These are phyloP conservation scores for Cordyceps farinosa DNA, from an alignment of 2,329 filamentous ascomycete genomes.

Conservation along the genomic window DNA sequence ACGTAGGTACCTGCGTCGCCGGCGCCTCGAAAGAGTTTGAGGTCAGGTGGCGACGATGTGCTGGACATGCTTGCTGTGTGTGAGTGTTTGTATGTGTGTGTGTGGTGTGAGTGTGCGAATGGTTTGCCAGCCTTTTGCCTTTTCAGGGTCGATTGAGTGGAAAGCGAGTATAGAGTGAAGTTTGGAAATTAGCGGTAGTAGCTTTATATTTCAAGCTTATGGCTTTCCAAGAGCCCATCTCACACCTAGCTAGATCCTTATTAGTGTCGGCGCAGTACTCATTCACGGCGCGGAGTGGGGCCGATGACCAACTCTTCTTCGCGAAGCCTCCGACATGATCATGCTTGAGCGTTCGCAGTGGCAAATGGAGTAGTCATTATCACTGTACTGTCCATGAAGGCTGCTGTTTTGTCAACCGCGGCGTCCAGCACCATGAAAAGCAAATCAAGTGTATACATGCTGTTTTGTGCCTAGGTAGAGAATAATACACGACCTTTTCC, in stretches of 20 bases:
- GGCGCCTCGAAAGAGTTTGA: too few relatives aligned
- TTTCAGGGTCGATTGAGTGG: background rate
- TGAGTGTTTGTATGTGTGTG: too few relatives aligned
- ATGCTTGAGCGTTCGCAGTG: too few relatives aligned
- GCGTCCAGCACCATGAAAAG: background rate
- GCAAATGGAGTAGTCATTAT: background rate
- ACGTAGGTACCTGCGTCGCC: too few relatives aligned
- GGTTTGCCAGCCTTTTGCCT: too few relatives aligned
- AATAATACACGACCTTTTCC: conserved; percentile 9
- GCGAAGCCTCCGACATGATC: background rate
- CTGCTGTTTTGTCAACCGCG: background rate
- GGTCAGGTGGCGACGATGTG: too few relatives aligned
- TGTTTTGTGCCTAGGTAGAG: conserved; percentile 16
- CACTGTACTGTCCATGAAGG: background rate
- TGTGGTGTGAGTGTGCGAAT: too few relatives aligned
- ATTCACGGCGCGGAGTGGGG: background rate
- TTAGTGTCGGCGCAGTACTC: background rate
- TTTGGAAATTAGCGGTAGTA: background rate
- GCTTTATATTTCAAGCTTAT: too few relatives aligned
- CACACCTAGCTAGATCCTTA: background rate
- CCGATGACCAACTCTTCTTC: background rate
- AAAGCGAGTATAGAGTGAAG: too few relatives aligned
- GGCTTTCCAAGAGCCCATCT: background rate
- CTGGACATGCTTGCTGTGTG: too few relatives aligned
- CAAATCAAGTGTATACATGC: conserved; percentile 16